Percentiles rank a stretch among this genome's conserved stretches.
These are phyloP conservation scores for Aspergillus nomiae DNA, from an alignment of 2,329 filamentous ascomycete species.

Conservation along the genomic window DNA sequence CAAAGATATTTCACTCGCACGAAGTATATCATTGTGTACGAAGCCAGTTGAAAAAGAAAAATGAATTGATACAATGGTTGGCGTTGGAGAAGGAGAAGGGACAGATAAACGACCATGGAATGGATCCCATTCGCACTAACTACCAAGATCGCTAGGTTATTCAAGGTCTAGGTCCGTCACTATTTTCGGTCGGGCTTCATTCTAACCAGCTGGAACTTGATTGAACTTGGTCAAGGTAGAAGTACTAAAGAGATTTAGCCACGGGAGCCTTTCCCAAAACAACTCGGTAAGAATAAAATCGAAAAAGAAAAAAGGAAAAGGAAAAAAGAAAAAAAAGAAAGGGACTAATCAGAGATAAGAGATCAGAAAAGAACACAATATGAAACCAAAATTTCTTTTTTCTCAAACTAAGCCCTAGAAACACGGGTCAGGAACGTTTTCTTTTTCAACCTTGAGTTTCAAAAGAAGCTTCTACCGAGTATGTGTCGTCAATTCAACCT, in stretches of 20 bases:
- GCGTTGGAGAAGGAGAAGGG: not conserved
- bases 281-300: not conserved
- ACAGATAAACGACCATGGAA: not conserved
- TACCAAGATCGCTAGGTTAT: not conserved
- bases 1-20: not conserved
- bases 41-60: not conserved
- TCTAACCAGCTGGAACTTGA: not conserved
- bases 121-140: not conserved
- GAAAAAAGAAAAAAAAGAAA: not conserved
- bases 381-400: not conserved
- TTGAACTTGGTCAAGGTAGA: not conserved
- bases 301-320: not conserved
- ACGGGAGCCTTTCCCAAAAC: conserved; percentile 3
- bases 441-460: not conserved
- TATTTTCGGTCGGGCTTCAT: not conserved
- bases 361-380: not conserved
- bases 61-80: not conserved
- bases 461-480: not conserved
- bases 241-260: not conserved
- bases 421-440: not conserved
- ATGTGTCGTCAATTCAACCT: conserved; percentile 5
- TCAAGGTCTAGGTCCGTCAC: not conserved
- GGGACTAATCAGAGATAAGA: not conserved
- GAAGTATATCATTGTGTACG: not conserved
- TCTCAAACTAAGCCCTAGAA: not conserved